phyloP scores from a whole-genome alignment of 352 stramenopile genomes.

The Phytophthora podocarpi region DNA sequence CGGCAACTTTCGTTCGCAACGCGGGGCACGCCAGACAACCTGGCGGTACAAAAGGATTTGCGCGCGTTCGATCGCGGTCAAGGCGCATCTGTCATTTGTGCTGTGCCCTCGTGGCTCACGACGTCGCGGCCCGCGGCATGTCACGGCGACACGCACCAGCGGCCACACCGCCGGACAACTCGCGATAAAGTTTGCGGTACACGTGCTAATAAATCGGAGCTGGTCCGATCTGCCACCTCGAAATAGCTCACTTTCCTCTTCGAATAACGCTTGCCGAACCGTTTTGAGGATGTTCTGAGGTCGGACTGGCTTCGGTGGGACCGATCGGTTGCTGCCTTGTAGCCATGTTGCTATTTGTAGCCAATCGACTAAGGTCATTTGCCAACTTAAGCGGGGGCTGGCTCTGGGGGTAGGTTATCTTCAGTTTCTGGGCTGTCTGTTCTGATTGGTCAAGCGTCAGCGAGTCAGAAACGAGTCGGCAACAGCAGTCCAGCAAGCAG shows the following conservation, averaged over 20 bases:
- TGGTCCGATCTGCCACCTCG: too few species aligned
- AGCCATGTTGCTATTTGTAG: not conserved
- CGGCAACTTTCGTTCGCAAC: slow-evolving; percentile 13
- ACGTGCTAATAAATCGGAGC: too few species aligned
- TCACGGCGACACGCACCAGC: too few species aligned
- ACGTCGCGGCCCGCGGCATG: not conserved
- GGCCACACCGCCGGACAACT: too few species aligned
- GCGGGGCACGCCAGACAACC: not conserved
- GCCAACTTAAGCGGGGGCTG: slow-evolving; percentile 32
- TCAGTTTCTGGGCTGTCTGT: slow-evolving; percentile 16
- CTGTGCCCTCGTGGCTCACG: not conserved
- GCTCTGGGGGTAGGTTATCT: slow-evolving; percentile 8
- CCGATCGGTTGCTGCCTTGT: too few species aligned
- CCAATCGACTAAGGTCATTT: not conserved
- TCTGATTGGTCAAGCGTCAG: slow-evolving; percentile 16
- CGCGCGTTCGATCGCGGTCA: slow-evolving; percentile 8
- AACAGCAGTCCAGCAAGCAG: not conserved
- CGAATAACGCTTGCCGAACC: too few species aligned
- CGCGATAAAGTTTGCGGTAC: too few species aligned
- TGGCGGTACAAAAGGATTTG: slow-evolving; percentile 10
- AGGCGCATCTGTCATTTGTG: not conserved
- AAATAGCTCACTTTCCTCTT: too few species aligned
- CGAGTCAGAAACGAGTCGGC: slow-evolving; percentile 23
- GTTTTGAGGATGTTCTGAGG: too few species aligned
- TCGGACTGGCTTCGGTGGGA: too few species aligned